Evolutionary conservation across 768 basidiomycete species (phyloP), one percentile per base, ranked within the genome.

Genomic region (Boletus reticuloceps): DNA sequence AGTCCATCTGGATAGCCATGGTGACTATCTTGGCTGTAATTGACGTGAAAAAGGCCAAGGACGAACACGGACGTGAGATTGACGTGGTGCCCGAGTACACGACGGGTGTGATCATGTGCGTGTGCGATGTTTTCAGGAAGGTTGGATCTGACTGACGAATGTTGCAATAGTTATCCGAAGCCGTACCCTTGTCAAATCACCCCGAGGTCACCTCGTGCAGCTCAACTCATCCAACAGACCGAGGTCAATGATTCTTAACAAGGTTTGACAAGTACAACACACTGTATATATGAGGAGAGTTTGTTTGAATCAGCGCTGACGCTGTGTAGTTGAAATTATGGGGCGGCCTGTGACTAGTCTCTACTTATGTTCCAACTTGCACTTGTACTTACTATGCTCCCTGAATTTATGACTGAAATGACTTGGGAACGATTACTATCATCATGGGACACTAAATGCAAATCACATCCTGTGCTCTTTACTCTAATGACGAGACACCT

Each of bases 1-100:
- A 73, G 1, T 75, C 73, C 16, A 16, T 78, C 27, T 74, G 72
- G 64, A 65, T 72, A 13, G 70, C 74, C 5, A 72, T 72, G 27
- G 66, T 62, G 37, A 54, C 66, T 31, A 61, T 71, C 12, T 64
- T 78, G 27, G 71, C 75, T 4, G 49, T 69, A 2, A 75, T 77
- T 56, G 59, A 60, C 14, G 73, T 78, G 45, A 52, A 46, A 41
- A 72, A 72, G 27, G 60, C 58, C 20, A 64, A 58, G 40, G 65
- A 70, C 41, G 56, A 61, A 37, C 56, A 55, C 39, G 70, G 68
- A 20, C 58, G 64, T 10, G 56, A 69, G 5, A 25, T 71, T 19
- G 34, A 36, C 34, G 34, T 36, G 34, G 34, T 12, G 6, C 34
- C 67, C 2, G 48, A 69, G 34, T 74, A 53, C n/a, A 68, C 61